Evolutionary conservation across 371 early-diverging fungal genomes (phyloP).

Genomic region (Entomophthora muscae): DNA sequence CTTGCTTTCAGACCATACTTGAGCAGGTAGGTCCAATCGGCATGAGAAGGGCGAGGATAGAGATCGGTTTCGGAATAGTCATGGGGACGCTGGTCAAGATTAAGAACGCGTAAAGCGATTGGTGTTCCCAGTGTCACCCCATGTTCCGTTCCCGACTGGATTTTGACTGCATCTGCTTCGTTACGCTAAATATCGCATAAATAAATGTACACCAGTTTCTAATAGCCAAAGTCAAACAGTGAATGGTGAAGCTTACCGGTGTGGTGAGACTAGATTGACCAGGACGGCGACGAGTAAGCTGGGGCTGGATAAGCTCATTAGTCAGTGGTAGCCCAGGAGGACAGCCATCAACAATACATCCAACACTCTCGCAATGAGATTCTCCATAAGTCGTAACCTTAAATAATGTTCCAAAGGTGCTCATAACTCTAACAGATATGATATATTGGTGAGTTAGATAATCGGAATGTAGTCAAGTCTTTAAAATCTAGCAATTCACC

Average conservation of each 20-base stretch:
- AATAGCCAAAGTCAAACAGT: too few relatives aligned
- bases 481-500: too few relatives aligned
- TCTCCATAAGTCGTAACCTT: slow-evolving; percentile 92
- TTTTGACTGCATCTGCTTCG: slow-evolving; percentile 79
- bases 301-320: slow-evolving; percentile 82
- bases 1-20: slow-evolving; percentile 93
- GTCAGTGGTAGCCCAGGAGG: slow-evolving; percentile 85
- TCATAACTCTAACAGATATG: too few relatives aligned
- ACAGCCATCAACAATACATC: slow-evolving; percentile 88
- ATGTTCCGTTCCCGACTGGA: slow-evolving; percentile 83
- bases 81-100: slow-evolving; percentile 88
- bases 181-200: slow-evolving; percentile 60
- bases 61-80: slow-evolving; percentile 89
- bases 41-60: slow-evolving; percentile 88
- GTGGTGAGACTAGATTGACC: slow-evolving; percentile 91
- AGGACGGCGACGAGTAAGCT: slow-evolving; percentile 79
- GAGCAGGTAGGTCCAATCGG: slow-evolving; percentile 89
- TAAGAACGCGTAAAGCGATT: slow-evolving; percentile 77
- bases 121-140: slow-evolving; percentile 91
- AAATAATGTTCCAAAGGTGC: slow-evolving; percentile 57
- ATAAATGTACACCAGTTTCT: too few relatives aligned
- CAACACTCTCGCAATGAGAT: slow-evolving; percentile 94
- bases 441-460: too few relatives aligned
- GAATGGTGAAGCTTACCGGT: too few relatives aligned
- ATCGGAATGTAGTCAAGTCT: too few relatives aligned